phyloP scores from a whole-genome alignment of 2,329 filamentous ascomycete species.

The Byssothecium circinans region DNA sequence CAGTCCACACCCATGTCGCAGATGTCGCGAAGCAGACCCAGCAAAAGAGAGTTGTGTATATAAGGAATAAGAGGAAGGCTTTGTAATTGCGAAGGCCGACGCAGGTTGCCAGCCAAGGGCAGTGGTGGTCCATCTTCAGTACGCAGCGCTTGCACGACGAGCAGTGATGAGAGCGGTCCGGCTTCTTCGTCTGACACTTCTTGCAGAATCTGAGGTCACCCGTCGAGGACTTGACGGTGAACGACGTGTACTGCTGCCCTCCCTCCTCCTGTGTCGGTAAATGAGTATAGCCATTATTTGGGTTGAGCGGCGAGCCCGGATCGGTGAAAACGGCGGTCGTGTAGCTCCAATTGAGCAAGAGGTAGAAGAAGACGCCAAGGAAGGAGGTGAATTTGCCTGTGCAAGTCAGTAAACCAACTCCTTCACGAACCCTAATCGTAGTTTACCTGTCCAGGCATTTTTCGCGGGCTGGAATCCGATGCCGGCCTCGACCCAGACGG shows the following conservation, averaged over 20 bases:
- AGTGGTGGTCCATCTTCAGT: conserved; percentile 99
- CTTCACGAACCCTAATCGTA: no score
- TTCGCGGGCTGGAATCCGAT: conserved; percentile 58
- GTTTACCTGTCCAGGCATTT: conserved; percentile 41
- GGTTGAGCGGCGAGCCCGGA: conserved; percentile 68
- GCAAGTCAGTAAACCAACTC: no score
- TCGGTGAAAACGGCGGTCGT: conserved; percentile 90
- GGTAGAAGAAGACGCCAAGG: conserved; percentile 71
- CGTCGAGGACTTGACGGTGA: conserved; percentile 84
- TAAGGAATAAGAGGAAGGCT: conserved; percentile 86
- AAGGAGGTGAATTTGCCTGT: conserved; percentile 55
- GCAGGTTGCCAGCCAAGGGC: conserved; percentile 95
- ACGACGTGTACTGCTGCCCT: conserved; percentile 63
- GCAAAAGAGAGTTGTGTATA: conserved; percentile 86
- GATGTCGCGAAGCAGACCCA: conserved; percentile 78
- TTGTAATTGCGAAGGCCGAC: conserved; percentile 96
- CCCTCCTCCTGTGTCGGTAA: conserved; percentile 71
- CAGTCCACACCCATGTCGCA: conserved; percentile 79
- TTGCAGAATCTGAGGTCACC: conserved; percentile 91
- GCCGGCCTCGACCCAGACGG: conserved; percentile 78
- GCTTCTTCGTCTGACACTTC: conserved; percentile 93
- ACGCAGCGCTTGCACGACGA: conserved; percentile 92
- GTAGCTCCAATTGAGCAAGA: conserved; percentile 84
- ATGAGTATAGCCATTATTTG: conserved; percentile 68
- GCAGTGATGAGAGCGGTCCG: conserved; percentile 95